Evolutionary conservation across 352 stramenopile genomes (phyloP), one percentile per base, ranked within the genome.

Genomic region (Phytopythium delawarense): DNA sequence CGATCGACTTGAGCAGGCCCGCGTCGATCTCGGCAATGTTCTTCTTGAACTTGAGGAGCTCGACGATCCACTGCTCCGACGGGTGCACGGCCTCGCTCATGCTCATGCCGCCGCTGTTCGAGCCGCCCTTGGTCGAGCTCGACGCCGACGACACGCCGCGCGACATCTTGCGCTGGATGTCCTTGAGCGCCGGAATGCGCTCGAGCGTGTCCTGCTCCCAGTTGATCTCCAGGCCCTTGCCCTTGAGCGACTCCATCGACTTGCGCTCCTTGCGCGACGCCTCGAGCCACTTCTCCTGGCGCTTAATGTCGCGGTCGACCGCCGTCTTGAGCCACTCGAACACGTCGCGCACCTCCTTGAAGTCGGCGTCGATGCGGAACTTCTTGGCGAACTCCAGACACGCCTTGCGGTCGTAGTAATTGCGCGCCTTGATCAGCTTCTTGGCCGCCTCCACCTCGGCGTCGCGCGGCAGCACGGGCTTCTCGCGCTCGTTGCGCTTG

Each of bases 321-420:
- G 81, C 74, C 39, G 84, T 42, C 61, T 89, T 87, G 21, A 95
- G 70, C 86, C 86, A 95, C 59, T 95, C 86, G 37, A 95, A 90
- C 46, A 92, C 79, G 34, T 93, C 82, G 49, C 86, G 86, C 56
- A 91, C 86, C 59, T 95, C 86, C 72, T 92, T 92, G 63, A 93
- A 70, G 15, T 95, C 84, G 51, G 74, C 64, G 30, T 92, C 81
- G n/a, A 88, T 59, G 67, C 89, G 88, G 68, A 92, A 95, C 64
- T 89, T 89, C 74, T 91, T 91, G 7, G 65, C 72, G 57, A 91
- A 93, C 39, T 95, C 86, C 12, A 68, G 70, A 62, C 86, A 95
- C 23, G 86, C 83, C 66, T 88, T 89, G 23, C 78, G 76, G 67
- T 95, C 86, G 76, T 95, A 95, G 79, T 93, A 95, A 75, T 95